Conservation (phyloP, 192 early-diverging fungal species). For the Coemansia sp. region DNA sequence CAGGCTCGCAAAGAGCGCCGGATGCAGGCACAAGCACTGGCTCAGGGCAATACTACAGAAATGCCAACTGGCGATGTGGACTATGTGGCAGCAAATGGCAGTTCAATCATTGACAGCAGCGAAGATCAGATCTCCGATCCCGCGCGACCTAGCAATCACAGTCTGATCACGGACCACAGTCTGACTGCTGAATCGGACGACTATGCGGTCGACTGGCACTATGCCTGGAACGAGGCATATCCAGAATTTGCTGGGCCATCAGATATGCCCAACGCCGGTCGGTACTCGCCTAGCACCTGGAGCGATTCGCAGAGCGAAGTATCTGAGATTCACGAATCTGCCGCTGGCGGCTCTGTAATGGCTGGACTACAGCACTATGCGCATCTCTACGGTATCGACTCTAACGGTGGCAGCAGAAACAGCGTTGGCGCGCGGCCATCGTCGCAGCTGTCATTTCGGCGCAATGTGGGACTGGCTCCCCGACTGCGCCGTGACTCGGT, state of each 20-base stretch:
- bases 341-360: conserved; percentile 1
- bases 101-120: conserved; percentile 2
- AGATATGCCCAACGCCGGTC: neutral
- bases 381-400: conserved; percentile 5
- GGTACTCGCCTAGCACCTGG: conserved; percentile 30
- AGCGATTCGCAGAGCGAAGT: conserved; percentile 40
- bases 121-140: neutral
- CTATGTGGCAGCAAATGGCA: neutral
- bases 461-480: conserved; percentile 11
- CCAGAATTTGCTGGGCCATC: conserved; percentile 36
- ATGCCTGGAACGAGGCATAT: conserved; percentile 69
- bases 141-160: neutral
- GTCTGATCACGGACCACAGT: neutral
- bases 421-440: conserved; percentile 5
- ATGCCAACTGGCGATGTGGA: neutral
- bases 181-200: conserved; percentile 17
- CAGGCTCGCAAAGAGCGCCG: conserved; percentile 60
- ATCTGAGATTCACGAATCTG: conserved; percentile 10
- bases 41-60: neutral
- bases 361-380: conserved; percentile 8
- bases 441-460: conserved; percentile 24
- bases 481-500: conserved; percentile 28
- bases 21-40: neutral
- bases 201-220: conserved; percentile 70
- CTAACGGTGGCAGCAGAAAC: neutral